Base-by-base conservation (phyloP, 208 protist species). In the Leishmania braziliensis region DNA sequence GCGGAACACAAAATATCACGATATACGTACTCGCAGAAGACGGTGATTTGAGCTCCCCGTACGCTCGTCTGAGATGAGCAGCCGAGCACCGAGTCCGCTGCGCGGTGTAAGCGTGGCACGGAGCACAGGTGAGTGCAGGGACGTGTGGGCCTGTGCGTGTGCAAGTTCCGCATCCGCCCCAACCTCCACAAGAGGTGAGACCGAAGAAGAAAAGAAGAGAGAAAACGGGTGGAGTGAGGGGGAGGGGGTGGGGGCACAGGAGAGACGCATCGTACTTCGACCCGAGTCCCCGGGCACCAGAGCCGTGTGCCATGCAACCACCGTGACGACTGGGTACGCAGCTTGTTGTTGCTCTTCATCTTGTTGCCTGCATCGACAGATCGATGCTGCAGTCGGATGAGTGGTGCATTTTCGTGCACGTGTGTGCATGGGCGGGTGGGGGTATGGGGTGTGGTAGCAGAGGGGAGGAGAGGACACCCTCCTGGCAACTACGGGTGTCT, bases 391-490 rank as follows among this genome's bases (percentile, higher is more conserved):
- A 20, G 53, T 5, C 53, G 18, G 53, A 56, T 56, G 8, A 16
- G 63, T 68, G 63, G 36, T 39, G 36, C 36, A 39, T 68, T 3
- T 39, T 12, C 33, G 29, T 69, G 29, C 16, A 10, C 48, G 2
- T 5, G 20, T 78, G 20, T 46, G 75, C 20, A 77, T 16, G 53
- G 36, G 26, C 5, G 16, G 23, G 33, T 58, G 3, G 14, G 73
- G 65, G 9, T 33, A 39, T 9, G 29, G 63, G 29, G 26, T 20
- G 33, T 16, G 63, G 33, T 68, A 75, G 79, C 75, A 87, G 20
- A 2, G 33, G 14, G 39, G 33, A 48, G 6, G 39, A 26, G 18
- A 12, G 16, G 39, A 18, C 14, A 6, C 5, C 14, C n/a, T 8
- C 23, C 56, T n/a, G 23, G 56, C 56, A n/a, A 26, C 56, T 62